Conservation (phyloP, 2,329 filamentous ascomycete species). For the Botryotinia calthae region DNA sequence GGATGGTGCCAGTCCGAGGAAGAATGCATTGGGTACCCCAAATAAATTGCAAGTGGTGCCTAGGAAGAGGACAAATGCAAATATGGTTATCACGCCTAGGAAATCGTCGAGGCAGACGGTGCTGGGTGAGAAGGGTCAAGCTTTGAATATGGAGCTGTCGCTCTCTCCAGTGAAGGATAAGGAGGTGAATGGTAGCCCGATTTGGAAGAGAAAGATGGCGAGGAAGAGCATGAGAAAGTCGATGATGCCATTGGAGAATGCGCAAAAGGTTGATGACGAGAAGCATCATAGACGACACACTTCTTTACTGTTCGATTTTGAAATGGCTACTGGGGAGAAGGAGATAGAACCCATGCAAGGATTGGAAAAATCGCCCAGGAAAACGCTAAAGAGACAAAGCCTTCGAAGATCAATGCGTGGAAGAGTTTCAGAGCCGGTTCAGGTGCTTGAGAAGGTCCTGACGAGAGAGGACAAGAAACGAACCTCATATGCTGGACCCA, state of each 20-base stretch:
- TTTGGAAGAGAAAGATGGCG: slow-evolving; percentile 30
- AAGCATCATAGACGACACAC: background rate
- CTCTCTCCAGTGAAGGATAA: background rate
- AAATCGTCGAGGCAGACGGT: slow-evolving; percentile 30
- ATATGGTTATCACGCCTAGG: slow-evolving; percentile 37
- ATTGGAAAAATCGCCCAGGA: background rate
- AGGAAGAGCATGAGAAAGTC: slow-evolving; percentile 29
- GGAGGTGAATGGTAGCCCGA: slow-evolving; percentile 14
- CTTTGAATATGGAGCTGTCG: background rate
- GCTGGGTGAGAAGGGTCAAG: slow-evolving; percentile 11
- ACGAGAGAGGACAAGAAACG: background rate
- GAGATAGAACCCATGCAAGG: background rate
- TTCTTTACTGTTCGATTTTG: slow-evolving; percentile 13
- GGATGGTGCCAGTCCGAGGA: slow-evolving; percentile 22
- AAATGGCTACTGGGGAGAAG: background rate
- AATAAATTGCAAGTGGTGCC: slow-evolving; percentile 24
- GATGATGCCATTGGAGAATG: slow-evolving; percentile 14
- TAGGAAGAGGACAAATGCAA: slow-evolving; percentile 38
- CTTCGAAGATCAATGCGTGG: slow-evolving; percentile 18
- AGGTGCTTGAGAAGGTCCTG: background rate
- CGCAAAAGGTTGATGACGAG: slow-evolving; percentile 3
- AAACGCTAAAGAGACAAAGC: slow-evolving; percentile 4
- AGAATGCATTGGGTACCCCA: slow-evolving; percentile 23
- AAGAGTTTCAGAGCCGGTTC: slow-evolving; percentile 6
- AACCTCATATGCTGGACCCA: background rate